Evolutionary conservation across 2,329 filamentous ascomycete genomes (phyloP).

Genomic region (Aspergillus alliaceus): DNA sequence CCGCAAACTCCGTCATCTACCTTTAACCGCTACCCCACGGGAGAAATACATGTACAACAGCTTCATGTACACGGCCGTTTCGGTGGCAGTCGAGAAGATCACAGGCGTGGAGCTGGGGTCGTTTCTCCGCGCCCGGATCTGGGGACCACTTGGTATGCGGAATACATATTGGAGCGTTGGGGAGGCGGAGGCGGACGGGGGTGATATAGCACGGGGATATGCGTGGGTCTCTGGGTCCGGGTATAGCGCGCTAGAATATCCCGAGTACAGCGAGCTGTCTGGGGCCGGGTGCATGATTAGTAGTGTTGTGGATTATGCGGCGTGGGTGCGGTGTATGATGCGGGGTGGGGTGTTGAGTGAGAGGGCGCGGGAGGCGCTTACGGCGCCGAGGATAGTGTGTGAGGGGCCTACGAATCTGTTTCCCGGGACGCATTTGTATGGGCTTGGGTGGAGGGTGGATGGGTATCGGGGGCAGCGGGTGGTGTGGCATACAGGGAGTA

Average conservation of each 20-base stretch:
- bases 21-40: conserved; percentile 46
- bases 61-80: conserved; percentile 49
- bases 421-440: not conserved
- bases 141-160: conserved; percentile 49
- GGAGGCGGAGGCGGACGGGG: conserved; percentile 22
- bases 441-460: not conserved
- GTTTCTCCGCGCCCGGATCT: conserved; percentile 46
- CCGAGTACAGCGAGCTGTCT: conserved; percentile 12
- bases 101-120: conserved; percentile 40
- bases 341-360: conserved; percentile 24
- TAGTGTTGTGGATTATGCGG: conserved; percentile 31
- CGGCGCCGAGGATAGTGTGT: conserved; percentile 18
- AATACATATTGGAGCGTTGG: conserved; percentile 32
- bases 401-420: not conserved
- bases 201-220: conserved; percentile 46
- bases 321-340: conserved; percentile 31
- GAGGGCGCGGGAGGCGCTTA: conserved; percentile 23
- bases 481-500: not conserved
- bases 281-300: conserved; percentile 48
- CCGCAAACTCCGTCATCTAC: conserved; percentile 44
- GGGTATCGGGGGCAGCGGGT: not conserved
- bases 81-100: conserved; percentile 48
- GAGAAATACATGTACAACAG: conserved; percentile 53
- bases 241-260: conserved; percentile 27
- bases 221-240: conserved; percentile 35